phyloP scores from a whole-genome alignment of 306 rosid genomes.

The Alnus rubra region DNA sequence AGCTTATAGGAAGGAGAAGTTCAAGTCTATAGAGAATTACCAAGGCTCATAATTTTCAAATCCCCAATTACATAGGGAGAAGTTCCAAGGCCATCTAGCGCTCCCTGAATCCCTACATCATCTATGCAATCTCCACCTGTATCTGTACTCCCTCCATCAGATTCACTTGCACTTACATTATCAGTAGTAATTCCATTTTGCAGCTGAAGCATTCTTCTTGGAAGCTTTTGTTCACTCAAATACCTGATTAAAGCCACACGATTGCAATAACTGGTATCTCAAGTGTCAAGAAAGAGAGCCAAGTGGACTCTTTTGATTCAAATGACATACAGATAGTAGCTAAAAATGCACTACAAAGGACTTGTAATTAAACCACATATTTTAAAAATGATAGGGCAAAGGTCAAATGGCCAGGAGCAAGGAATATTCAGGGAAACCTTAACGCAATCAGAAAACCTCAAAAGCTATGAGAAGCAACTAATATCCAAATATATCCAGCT shows the following conservation, averaged over 20 bases:
- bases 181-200: conserved; percentile 66
- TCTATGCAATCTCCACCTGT: conserved; percentile 67
- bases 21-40: conserved; percentile 43
- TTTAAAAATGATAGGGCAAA: neutral
- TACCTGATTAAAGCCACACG: conserved; percentile 55
- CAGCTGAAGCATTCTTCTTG: conserved; percentile 74
- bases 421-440: neutral
- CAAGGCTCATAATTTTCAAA: conserved; percentile 73
- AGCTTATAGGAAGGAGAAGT: neutral
- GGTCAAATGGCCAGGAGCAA: neutral
- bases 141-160: conserved; percentile 69
- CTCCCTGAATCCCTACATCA: conserved; percentile 40
- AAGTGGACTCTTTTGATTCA: neutral
- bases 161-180: conserved; percentile 65
- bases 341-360: neutral
- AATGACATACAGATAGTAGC: neutral
- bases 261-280: conserved; percentile 27
- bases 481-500: neutral
- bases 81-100: conserved; percentile 43
- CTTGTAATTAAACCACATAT: neutral
- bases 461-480: neutral
- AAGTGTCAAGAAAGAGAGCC: neutral
- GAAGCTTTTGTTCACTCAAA: conserved; percentile 86
- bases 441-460: neutral
- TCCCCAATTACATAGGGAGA: conserved; percentile 75